Evolutionary conservation across 768 basidiomycete species (phyloP), one percentile per base, ranked within the genome.

Genomic region (Russula brevipes): DNA sequence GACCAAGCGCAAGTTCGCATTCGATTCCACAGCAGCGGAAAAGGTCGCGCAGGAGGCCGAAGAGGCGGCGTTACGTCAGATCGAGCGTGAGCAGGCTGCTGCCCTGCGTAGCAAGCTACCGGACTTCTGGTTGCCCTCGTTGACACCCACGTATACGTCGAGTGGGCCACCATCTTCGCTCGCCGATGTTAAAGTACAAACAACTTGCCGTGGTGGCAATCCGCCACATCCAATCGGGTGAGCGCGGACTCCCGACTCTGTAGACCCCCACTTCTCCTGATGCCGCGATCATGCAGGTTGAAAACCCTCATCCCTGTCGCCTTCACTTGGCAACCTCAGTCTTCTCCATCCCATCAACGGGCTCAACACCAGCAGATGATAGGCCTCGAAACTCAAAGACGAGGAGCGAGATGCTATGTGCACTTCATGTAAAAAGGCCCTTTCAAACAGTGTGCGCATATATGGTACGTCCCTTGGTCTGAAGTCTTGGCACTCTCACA

Each of bases 101-200:
- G 82, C 88, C 3, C 76, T 96, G 60, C 90, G 88, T 63, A 82
- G 85, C 63, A 97, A 98, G 73, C 81, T 98, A 3, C 94, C 97
- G 2, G 94, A 97, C 70, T 99, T 97, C 73, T 99, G 97, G 97
- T 79, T 99, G 44, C 94, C 94, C 2, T 94, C 91, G 0, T 76
- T 98, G 31, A 94, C 95, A 0, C 95, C 95, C 0, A 95, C 82
- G 50, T 84, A 89, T 74, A 76, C 82, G 30, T 79, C 88, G 38
- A 79, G 71, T 54, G 85, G 85, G 0, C 81, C 79, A 10, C 87
- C 86, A 2, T 80, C 78, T 33, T 87, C 87, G 4, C 74, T 94
- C 47, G 80, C 82, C 68, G 91, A 94, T 68, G 81, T 94, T 39
- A 94, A 94, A 74, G 75, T 94, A 36, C 89, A 92, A 69, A 93